phyloP scores from a whole-genome alignment of 352 stramenopile species.

The Pythium scleroteichum region DNA sequence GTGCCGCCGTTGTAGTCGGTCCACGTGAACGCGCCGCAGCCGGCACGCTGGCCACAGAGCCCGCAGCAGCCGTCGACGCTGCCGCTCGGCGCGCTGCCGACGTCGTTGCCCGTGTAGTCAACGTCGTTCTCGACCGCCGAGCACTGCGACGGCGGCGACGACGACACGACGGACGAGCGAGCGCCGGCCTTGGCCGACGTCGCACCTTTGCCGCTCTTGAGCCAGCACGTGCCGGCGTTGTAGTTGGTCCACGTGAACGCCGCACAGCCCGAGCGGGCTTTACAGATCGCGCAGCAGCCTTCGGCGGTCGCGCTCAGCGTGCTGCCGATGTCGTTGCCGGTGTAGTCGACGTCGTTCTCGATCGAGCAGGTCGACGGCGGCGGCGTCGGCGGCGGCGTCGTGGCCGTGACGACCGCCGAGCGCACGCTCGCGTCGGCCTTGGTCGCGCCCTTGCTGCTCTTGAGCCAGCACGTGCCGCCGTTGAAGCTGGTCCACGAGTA shows the following conservation, averaged over 20 bases:
- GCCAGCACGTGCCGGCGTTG: slow-evolving; percentile 54
- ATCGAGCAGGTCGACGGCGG: slow-evolving; percentile 12
- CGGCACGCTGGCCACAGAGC: slow-evolving; percentile 14
- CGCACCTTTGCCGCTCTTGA: slow-evolving; percentile 37
- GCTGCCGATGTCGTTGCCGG: slow-evolving; percentile 27
- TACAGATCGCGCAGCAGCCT: slow-evolving; percentile 7
- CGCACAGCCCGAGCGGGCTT: slow-evolving; percentile 2
- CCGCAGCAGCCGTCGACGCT: slow-evolving; percentile 25
- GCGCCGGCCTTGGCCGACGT: slow-evolving; percentile 9
- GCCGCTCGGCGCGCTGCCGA: slow-evolving; percentile 17
- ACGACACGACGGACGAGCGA: slow-evolving; percentile 11
- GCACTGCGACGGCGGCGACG: slow-evolving; percentile 10
- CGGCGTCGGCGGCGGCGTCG: slow-evolving; percentile 2
- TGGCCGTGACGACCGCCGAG: slow-evolving; percentile 10
- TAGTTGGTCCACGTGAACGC: slow-evolving; percentile 45
- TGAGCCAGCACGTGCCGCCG: slow-evolving; percentile 57
- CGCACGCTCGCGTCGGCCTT: slow-evolving; percentile 10
- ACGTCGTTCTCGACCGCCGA: slow-evolving; percentile 19
- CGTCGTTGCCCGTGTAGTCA: slow-evolving; percentile 30
- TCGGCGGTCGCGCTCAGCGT: slow-evolving; percentile 3
- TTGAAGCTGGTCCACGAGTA: slow-evolving; percentile 49
- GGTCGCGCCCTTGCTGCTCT: slow-evolving; percentile 28
- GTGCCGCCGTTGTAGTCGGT: slow-evolving; percentile 41
- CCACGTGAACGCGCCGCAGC: slow-evolving; percentile 30
- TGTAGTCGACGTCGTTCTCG: slow-evolving; percentile 25